Evolutionary conservation across 2,329 filamentous ascomycete genomes (phyloP), one percentile per base, ranked within the genome.

Genomic region (Cercospora nicotianae): DNA sequence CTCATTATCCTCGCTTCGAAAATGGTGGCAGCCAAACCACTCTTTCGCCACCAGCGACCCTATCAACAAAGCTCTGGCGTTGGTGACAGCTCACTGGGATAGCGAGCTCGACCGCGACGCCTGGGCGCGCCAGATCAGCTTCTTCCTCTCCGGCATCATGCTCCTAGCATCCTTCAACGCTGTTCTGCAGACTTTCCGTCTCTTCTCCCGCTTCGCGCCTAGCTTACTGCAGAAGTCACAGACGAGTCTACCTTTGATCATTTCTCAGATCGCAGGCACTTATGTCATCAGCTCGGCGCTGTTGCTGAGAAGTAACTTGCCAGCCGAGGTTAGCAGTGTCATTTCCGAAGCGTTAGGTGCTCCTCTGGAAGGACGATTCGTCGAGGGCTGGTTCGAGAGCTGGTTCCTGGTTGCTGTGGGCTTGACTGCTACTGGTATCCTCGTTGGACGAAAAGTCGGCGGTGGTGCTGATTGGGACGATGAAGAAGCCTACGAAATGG

Each of bases 101-200:
- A 91, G 91, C 2, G 87, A 89, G 68, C 86, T 96, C 28, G 91
- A 96, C 80, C 91, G 93, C 75, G 86, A 88, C 10, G 91, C 91
- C 9, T 96, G 92, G 92, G 90, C 91, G 23, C 89, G 92, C 31
- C 91, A 93, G 76, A 94, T 96, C 72, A 93, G 90, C 67, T 96
- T 96, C 79, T 82, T 93, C 23, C 85, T 96, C 4, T 92, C 90
- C 7, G 93, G 92, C 18, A 87, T 94, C 60, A 95, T 96, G 77
- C 88, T 96, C 26, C 84, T 92, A 16, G 90, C 91, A 2, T 92
- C 90, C 65, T 93, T 93, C 79, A 92, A 90, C 78, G 91, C 89
- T 66, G 92, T 92, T 18, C 83, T 94, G n/a, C 92, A 95, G 77
- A 96, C 93, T 0, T 91, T 94, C 74, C 89, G 90, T 72, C 85